Base-by-base conservation (phyloP, 371 early-diverging fungal genomes). In the Dichotomocladium elegans region DNA sequence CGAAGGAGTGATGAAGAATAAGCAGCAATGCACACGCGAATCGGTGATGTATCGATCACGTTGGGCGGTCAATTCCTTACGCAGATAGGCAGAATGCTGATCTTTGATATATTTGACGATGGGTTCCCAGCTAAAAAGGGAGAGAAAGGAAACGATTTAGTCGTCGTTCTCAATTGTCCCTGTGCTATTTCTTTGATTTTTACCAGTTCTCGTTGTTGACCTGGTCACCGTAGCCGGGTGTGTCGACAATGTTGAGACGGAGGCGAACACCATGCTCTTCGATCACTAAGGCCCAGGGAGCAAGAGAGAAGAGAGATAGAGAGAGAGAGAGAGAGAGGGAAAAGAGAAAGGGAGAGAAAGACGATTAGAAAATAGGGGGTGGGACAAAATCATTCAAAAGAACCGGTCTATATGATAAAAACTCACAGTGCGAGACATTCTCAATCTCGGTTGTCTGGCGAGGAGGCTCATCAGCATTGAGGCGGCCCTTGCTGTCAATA, bases 31-130 rank as follows among this genome's bases (percentile, higher is more conserved):
- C 53, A 92, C 80, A 53, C 91, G 63, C 27, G 83, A 81, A 60
- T 92, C 93, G 63, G 85, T 82, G 64, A 92, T 90, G 63, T 82
- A 80, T 31, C 87, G 80, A 41, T 89, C 89, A 55, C 92, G 86
- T 58, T 74, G 79, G 30, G 92, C 88, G 42, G 90, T 88, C 49
- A 88, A 78, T 77, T 87, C 93, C 65, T 86, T 90, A 72, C 83
- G 91, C 63, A 92, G 80, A 70, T 88, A 92, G 43, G 86, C 83
- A 22, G 87, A 86, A 70, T 91, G 91, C 70, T 91, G 92, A 63
- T 92, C 92, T 76, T 91, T 88, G 64, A 95, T 90, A 68, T 93
- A 92, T 60, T 88, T 88, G 70, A 90, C 80, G 47, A 91, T 88
- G 25, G 87, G 88, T 55, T 87, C 89, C 90, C 90, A 91, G 76